Evolutionary conservation across 2,329 filamentous ascomycete species (phyloP).

Genomic region (Alternaria sp.): DNA sequence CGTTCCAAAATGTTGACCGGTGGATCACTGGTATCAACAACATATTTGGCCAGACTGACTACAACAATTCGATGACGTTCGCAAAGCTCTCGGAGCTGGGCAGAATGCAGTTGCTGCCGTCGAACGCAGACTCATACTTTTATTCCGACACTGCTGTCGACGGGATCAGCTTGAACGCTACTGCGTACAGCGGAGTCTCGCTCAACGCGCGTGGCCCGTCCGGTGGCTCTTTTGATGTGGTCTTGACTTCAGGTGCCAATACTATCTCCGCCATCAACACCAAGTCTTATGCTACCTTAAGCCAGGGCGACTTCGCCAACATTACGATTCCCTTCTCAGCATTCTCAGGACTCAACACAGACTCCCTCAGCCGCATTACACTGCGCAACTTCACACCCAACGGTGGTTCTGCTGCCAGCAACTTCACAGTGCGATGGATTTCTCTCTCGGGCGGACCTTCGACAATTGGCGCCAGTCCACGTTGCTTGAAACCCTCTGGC

Average conservation of each 20-base stretch:
- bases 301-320: conserved; percentile 16
- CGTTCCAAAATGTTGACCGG: conserved; percentile 18
- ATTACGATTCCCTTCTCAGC: conserved; percentile 17
- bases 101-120: conserved; percentile 15
- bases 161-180: conserved; percentile 13
- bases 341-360: conserved; percentile 12
- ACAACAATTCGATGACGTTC: conserved; percentile 19
- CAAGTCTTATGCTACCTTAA: conserved; percentile 10
- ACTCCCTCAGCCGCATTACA: conserved; percentile 14
- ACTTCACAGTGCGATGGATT: conserved; percentile 16
- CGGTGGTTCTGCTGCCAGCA: conserved; percentile 12
- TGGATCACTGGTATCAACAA: conserved; percentile 24
- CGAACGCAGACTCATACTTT: conserved; percentile 12
- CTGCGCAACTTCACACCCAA: conserved; percentile 17
- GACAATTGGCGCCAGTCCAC: neutral
- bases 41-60: conserved; percentile 17
- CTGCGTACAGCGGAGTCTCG: conserved; percentile 15
- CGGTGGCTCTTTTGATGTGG: conserved; percentile 18
- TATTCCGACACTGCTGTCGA: conserved; percentile 14
- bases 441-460: conserved; percentile 14
- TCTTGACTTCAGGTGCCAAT: conserved; percentile 3
- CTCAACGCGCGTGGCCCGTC: conserved; percentile 16
- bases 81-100: conserved; percentile 18
- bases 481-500: conserved; percentile 11
- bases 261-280: conserved; percentile 13